Conservation (phyloP, 192 early-diverging fungal genomes). For the Pilobolus umbonatus region DNA sequence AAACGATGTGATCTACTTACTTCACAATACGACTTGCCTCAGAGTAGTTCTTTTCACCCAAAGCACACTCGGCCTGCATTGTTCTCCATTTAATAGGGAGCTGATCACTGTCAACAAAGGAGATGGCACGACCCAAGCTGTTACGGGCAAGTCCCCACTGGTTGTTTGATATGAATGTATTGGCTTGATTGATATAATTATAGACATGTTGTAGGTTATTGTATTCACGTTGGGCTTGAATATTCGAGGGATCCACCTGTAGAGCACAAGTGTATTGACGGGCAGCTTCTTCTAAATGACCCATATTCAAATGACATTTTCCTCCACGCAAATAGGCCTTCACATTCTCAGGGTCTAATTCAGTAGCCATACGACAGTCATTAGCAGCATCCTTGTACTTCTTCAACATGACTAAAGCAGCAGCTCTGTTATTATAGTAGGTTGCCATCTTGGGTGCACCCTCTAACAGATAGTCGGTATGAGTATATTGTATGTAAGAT, state of each 20-base stretch:
- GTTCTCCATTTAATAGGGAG: constrained; percentile 60
- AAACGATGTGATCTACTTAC: constrained; percentile 28
- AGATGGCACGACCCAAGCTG: constrained; percentile 41
- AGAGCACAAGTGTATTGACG: constrained; percentile 40
- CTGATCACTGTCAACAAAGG: constrained; percentile 29
- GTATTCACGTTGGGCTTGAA: constrained; percentile 36
- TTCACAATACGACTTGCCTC: constrained; percentile 59
- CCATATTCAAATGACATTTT: constrained; percentile 69
- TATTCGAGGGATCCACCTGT: constrained; percentile 36
- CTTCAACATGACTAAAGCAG: constrained; percentile 67
- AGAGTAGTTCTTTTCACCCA: constrained; percentile 54
- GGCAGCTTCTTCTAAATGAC: constrained; percentile 58
- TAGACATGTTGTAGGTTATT: constrained; percentile 38
- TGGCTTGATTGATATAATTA: constrained; percentile 41
- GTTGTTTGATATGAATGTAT: constrained; percentile 39
- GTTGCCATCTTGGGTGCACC: constrained; percentile 55
- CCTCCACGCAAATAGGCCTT: constrained; percentile 67
- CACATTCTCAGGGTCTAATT: constrained; percentile 51
- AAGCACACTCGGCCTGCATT: constrained; percentile 58
- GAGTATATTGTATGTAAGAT: no score
- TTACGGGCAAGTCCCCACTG: constrained; percentile 44
- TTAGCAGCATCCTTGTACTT: constrained; percentile 52
- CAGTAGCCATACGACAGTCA: constrained; percentile 59
- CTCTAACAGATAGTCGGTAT: constrained; percentile 27
- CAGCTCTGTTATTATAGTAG: constrained; percentile 75